A percentile compares a stretch with the other conserved stretches of the same genome.
Conservation (phyloP, 805 yeast genomes). For the Starmerella stigmatis region DNA sequence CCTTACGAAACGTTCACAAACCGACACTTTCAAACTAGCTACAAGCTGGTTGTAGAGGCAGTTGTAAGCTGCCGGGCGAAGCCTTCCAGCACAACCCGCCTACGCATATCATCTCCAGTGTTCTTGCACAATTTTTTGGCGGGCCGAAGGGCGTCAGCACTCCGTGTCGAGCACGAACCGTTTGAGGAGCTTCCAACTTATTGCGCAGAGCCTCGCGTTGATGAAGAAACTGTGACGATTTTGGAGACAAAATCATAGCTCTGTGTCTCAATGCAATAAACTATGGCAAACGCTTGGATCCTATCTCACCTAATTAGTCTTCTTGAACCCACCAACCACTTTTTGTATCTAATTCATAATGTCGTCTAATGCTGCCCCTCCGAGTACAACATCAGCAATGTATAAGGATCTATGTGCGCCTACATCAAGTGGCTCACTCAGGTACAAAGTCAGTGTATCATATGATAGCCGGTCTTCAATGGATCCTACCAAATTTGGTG, state of each 20-base stretch:
- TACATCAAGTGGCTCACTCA: conserved; percentile 1
- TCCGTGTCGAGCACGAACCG: background rate
- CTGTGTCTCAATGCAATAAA: too few relatives aligned
- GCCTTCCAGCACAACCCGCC: conserved; percentile 4
- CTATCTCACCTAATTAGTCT: background rate
- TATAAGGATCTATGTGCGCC: background rate
- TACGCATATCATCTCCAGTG: conserved; percentile 14
- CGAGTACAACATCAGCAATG: background rate
- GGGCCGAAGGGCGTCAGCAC: background rate
- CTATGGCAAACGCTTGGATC: too few relatives aligned
- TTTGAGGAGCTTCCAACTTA: conserved; percentile 12
- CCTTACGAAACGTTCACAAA: conserved; percentile 15
- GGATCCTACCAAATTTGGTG: too few relatives aligned
- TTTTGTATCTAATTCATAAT: too few relatives aligned
- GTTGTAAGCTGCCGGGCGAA: conserved; percentile 15
- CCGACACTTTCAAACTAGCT: conserved; percentile 14
- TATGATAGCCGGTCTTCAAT: background rate
- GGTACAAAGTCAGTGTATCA: background rate
- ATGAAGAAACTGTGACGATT: conserved; percentile 6
- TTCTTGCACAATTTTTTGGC: conserved; percentile 8
- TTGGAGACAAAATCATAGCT: background rate
- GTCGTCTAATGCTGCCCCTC: background rate
- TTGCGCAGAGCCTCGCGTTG: conserved; percentile 4
- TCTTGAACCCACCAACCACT: too few relatives aligned
- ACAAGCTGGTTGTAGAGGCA: conserved; percentile 16